Conservation (phyloP, 2,329 filamentous ascomycete genomes). For the Sporothrix globosa region DNA sequence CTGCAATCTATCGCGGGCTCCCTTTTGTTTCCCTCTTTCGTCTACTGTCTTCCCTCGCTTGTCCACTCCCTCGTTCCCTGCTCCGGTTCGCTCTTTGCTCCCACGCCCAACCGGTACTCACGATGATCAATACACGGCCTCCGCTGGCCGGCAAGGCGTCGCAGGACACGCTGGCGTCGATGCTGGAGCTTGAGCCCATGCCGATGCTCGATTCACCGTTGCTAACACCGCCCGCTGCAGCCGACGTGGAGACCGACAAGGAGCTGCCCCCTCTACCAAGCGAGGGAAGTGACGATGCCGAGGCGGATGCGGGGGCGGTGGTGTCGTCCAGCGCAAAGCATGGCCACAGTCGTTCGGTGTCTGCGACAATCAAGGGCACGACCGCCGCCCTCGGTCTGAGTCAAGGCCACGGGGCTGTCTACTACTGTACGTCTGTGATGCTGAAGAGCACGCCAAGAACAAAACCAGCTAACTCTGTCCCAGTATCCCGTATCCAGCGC, state of each 20-base stretch:
- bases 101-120: neutral
- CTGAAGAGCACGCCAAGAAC: neutral
- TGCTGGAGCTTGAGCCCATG: constrained; percentile 79
- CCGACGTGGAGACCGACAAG: constrained; percentile 48
- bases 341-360: constrained; percentile 27
- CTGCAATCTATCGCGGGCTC: constrained; percentile 6
- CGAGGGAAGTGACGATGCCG: constrained; percentile 37
- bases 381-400: constrained; percentile 25
- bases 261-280: constrained; percentile 49
- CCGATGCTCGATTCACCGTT: constrained; percentile 65
- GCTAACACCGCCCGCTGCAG: constrained; percentile 38
- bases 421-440: constrained; percentile 40
- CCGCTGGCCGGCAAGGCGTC: constrained; percentile 49
- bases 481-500: constrained; percentile 76
- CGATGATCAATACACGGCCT: constrained; percentile 35
- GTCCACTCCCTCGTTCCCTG: neutral
- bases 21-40: neutral
- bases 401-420: constrained; percentile 67
- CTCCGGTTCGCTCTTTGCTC: neutral
- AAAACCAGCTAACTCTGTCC: neutral
- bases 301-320: neutral
- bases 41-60: neutral
- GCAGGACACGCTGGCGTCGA: constrained; percentile 62
- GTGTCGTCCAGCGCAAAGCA: neutral
- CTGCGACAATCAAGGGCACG: constrained; percentile 38